Base-by-base conservation (phyloP, 495 filamentous ascomycete genomes). In the Neurospora sp. region DNA sequence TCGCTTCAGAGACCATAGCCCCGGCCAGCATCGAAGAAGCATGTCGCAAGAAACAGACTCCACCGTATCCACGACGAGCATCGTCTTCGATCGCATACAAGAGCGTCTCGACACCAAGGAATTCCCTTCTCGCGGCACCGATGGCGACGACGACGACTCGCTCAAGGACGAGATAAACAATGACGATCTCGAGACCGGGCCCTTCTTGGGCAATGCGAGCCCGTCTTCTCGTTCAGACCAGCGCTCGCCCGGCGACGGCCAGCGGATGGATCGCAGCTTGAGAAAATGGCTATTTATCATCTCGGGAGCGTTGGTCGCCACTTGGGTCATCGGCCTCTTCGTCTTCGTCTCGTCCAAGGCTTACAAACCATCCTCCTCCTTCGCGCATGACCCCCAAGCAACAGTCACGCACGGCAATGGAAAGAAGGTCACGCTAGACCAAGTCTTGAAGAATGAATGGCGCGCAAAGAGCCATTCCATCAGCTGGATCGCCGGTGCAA, bases 401-500 rank as follows among this genome's bases (percentile, higher is more conserved):
- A 91, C 92, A 2, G 82, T 83, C 18, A 84, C 86, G 42, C 86
- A 84, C 39, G 92, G 91, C 38, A 87, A 87, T 40, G 93, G 93
- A 14, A 96, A 91, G 82, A 88, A 89, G 46, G 86, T 98, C 40
- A 95, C 92, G 4, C 82, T 98, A 18, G 89, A 95, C 69, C 91
- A 97, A 77, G 89, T 97, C 12, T 84, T 95, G 80, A 79, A 74
- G 3, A 92, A 94, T 18, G 78, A 86, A 77, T 99, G 94, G 94
- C 82, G 82, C 10, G 81, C 93, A 27, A 82, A 81, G 59, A 86
- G 83, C 62, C 93, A 95, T 78, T 86, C 86, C 37, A 92, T 98
- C 71, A 89, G 90, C 12, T 99, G 96, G 96, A 95, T 98, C 72
- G 89, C 89, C 10, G 93, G 94, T 8, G 87, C 94, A 35, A 86